Conservation (phyloP, 148 eudicot species). For the Cornus kousa region DNA sequence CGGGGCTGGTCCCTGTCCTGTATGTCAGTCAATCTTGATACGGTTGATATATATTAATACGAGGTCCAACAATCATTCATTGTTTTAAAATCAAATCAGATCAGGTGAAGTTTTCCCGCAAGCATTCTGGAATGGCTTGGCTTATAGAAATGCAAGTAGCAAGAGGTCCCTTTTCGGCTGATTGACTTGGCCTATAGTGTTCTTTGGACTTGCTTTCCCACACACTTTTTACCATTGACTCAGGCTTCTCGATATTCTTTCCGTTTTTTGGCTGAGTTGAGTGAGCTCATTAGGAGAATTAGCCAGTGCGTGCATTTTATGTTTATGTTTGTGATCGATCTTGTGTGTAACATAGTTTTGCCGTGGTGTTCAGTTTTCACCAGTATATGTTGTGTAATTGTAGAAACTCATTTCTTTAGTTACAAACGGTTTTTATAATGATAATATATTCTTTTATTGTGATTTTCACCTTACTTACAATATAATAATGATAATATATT, state of each 20-base stretch:
- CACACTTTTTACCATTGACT: not conserved
- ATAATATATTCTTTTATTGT: too few relatives aligned
- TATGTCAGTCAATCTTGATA: slow-evolving; percentile 72
- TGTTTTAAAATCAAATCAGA: not conserved
- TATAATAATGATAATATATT: too few relatives aligned
- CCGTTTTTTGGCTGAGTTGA: not conserved
- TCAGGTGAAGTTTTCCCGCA: not conserved
- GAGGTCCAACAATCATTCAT: not conserved
- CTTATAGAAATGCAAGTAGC: not conserved
- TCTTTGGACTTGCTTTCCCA: not conserved
- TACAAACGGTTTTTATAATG: not conserved
- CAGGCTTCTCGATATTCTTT: not conserved
- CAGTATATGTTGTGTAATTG: not conserved
- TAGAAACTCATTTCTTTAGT: not conserved
- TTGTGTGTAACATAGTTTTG: not conserved
- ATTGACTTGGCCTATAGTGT: not conserved
- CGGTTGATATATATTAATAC: not conserved
- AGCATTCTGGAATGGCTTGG: not conserved
- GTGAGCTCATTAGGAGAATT: not conserved
- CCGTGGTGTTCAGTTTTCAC: not conserved
- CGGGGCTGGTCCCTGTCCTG: slow-evolving; percentile 89
- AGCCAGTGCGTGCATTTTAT: not conserved
- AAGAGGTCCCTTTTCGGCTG: not conserved
- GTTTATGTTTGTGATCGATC: slow-evolving; percentile 3
- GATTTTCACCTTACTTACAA: too few relatives aligned